Percentiles rank a stretch among this genome's conserved stretches.
These are phyloP conservation scores for Fusarium sp. DNA, from an alignment of 2,329 filamentous ascomycete species.

Conservation along the genomic window DNA sequence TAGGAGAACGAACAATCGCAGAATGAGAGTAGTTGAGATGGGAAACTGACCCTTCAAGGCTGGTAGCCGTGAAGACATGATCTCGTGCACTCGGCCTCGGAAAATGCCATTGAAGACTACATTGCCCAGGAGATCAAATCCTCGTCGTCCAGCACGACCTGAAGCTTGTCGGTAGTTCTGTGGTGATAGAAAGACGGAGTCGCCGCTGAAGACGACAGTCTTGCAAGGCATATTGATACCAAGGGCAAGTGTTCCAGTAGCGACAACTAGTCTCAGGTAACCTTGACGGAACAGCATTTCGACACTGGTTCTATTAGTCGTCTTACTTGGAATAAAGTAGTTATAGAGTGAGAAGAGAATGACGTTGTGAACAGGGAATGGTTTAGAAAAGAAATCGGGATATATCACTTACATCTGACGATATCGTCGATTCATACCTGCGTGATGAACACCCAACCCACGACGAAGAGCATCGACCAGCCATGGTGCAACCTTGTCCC, in stretches of 20 bases:
- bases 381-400: neutral
- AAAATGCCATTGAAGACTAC: slow-evolving; percentile 82
- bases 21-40: slow-evolving; percentile 79
- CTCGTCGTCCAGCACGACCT: slow-evolving; percentile 83
- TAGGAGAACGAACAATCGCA: slow-evolving; percentile 78
- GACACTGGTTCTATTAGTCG: slow-evolving; percentile 60
- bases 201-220: slow-evolving; percentile 83
- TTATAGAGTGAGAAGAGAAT: neutral
- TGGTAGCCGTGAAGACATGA: slow-evolving; percentile 81
- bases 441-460: slow-evolving; percentile 83
- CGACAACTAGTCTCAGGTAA: slow-evolving; percentile 79
- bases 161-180: slow-evolving; percentile 84
- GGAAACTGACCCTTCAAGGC: slow-evolving; percentile 85
- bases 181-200: slow-evolving; percentile 80
- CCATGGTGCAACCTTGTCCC: slow-evolving; percentile 64
- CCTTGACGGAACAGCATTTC: slow-evolving; percentile 83
- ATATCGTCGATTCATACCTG: slow-evolving; percentile 84
- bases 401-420: slow-evolving; percentile 69
- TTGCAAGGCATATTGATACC: slow-evolving; percentile 91
- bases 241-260: slow-evolving; percentile 81
- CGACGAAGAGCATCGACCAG: slow-evolving; percentile 74
- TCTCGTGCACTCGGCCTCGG: slow-evolving; percentile 72
- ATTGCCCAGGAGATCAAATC: slow-evolving; percentile 85
- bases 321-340: neutral
- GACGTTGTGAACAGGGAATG: neutral